phyloP scores from a whole-genome alignment of 2,329 filamentous ascomycete species.

The Colletotrichum sp. region DNA sequence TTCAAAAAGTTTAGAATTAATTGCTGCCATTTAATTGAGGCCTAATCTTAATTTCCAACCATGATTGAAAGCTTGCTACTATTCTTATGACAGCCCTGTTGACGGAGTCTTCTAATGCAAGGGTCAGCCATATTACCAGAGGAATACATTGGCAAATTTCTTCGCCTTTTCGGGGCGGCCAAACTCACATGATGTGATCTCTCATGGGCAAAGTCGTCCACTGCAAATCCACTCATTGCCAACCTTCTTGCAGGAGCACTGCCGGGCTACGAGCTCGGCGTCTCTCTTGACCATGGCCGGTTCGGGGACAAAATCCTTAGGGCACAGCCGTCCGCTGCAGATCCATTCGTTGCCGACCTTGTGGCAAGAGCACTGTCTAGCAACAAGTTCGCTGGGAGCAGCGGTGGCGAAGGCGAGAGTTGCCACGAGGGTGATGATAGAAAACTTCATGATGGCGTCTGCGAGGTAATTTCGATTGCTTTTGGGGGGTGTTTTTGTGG shows the following conservation, averaged over 20 bases:
- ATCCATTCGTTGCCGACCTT: background rate
- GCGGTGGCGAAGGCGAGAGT: background rate
- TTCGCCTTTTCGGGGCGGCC: background rate
- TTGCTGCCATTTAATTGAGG: background rate
- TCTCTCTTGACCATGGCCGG: background rate
- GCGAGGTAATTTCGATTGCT: background rate
- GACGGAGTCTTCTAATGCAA: fast-evolving
- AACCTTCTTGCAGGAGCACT: background rate
- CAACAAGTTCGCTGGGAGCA: background rate
- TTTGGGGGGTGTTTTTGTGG: too few species aligned
- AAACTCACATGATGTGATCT: background rate
- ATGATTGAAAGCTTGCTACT: background rate
- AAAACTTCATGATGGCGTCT: constrained; percentile 4
- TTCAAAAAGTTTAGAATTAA: background rate
- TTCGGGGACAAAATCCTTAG: background rate
- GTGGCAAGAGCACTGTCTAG: background rate
- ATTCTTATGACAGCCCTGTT: background rate
- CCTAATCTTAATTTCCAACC: background rate
- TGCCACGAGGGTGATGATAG: background rate
- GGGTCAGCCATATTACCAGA: background rate
- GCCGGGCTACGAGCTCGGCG: background rate
- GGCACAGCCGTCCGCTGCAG: background rate
- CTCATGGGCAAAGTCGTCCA: background rate
- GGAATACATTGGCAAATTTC: background rate
- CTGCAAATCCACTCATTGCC: background rate